Percentiles rank a stretch among this genome's conserved stretches.
phyloP scores from a whole-genome alignment of 2,329 filamentous ascomycete species.

The Aspergillus terreus region DNA sequence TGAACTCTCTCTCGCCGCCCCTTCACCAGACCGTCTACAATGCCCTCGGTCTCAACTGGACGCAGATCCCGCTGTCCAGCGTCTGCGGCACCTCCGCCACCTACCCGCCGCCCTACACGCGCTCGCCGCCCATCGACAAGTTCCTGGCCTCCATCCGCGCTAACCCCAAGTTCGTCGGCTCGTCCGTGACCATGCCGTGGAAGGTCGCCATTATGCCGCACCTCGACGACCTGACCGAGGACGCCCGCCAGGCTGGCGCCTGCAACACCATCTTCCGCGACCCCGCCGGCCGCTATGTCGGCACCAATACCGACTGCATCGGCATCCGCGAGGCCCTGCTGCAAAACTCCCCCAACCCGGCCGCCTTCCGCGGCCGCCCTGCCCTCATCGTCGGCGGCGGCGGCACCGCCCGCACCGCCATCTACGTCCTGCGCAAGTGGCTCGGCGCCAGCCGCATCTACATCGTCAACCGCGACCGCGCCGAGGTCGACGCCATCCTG shows the following conservation, averaged over 20 bases:
- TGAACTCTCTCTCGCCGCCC: constrained; percentile 55
- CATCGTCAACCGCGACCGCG: constrained; percentile 68
- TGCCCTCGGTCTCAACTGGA: constrained; percentile 50
- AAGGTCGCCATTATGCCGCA: constrained; percentile 73
- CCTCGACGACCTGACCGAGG: constrained; percentile 69
- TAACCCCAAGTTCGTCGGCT: constrained; percentile 51
- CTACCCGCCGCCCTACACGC: constrained; percentile 33
- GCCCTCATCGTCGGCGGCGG: constrained; percentile 74
- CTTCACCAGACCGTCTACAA: constrained; percentile 55
- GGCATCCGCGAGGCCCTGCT: constrained; percentile 71
- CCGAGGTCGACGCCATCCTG: constrained; percentile 65
- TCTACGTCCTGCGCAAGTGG: constrained; percentile 70
- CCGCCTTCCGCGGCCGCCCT: constrained; percentile 49
- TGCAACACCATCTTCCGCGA: constrained; percentile 71
- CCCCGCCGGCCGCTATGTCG: constrained; percentile 56
- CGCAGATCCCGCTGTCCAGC: constrained; percentile 46
- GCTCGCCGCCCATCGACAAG: constrained; percentile 31
- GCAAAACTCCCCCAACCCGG: constrained; percentile 42
- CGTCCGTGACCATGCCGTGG: constrained; percentile 78
- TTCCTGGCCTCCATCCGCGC: constrained; percentile 33
- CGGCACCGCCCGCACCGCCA: constrained; percentile 71
- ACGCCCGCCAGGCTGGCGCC: constrained; percentile 70
- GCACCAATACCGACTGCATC: constrained; percentile 77
- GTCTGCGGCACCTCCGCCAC: constrained; percentile 25
- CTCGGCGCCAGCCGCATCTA: constrained; percentile 68